phyloP scores from a whole-genome alignment of 2,329 filamentous ascomycete genomes.

The Lithohypha guttulata region DNA sequence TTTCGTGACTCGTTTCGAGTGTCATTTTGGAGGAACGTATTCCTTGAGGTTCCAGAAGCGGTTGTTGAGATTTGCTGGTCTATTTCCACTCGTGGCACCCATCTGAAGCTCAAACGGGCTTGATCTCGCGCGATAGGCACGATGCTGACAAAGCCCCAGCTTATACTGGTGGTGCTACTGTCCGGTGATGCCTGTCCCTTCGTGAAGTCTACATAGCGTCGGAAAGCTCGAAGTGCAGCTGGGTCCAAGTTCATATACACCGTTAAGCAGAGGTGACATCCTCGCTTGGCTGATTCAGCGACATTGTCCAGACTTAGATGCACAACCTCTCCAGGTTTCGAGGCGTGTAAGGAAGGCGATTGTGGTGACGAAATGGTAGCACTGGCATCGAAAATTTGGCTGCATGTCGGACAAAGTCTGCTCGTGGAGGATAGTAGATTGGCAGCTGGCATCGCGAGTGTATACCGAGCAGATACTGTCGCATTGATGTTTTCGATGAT shows the following conservation, averaged over 20 bases:
- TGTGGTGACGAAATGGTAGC: not conserved
- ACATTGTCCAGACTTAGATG: slow-evolving; percentile 20
- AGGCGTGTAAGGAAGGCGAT: not conserved
- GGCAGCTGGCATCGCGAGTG: slow-evolving; percentile 1
- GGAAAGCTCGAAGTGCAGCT: slow-evolving; percentile 17
- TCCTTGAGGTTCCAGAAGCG: not conserved
- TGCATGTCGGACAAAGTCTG: slow-evolving; percentile 18
- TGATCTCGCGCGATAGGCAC: slow-evolving; percentile 21
- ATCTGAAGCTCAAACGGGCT: slow-evolving; percentile 20
- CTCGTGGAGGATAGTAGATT: slow-evolving; percentile 9
- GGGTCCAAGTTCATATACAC: slow-evolving; percentile 22
- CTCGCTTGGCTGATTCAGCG: slow-evolving; percentile 16
- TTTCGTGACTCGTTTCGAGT: slow-evolving; percentile 6
- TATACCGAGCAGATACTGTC: slow-evolving; percentile 6
- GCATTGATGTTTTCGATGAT: slow-evolving; percentile 10
- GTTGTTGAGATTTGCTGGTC: not conserved
- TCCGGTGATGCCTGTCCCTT: slow-evolving; percentile 4
- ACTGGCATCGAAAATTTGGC: slow-evolving; percentile 16
- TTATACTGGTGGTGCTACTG: not conserved
- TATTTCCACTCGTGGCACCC: slow-evolving; percentile 10
- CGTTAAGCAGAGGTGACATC: slow-evolving; percentile 21
- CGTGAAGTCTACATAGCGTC: slow-evolving; percentile 5
- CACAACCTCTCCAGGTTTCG: slow-evolving; percentile 13
- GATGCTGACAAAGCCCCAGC: slow-evolving; percentile 11
- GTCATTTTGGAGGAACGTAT: not conserved